These are phyloP conservation scores for Capronia americana DNA, from an alignment of 2,329 filamentous ascomycete genomes.

Conservation along the genomic window DNA sequence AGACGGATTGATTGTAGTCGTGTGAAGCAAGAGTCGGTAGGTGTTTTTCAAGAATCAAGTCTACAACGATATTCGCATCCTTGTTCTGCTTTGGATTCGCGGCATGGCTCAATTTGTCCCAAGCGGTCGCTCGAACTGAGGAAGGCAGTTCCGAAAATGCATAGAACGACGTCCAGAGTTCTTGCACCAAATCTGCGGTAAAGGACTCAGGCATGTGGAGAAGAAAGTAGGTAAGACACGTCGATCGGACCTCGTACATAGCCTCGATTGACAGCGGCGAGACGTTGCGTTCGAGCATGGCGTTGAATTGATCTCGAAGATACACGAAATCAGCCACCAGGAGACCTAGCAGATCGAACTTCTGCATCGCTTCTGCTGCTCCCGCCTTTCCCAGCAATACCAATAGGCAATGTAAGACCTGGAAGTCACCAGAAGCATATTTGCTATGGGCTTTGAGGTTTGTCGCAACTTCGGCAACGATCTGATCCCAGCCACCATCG, in stretches of 20 bases:
- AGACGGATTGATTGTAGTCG: slow-evolving; percentile 31
- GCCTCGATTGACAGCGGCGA: slow-evolving; percentile 24
- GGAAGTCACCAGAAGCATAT: slow-evolving; percentile 32
- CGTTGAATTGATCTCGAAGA: slow-evolving; percentile 22
- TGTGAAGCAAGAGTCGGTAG: slow-evolving; percentile 29
- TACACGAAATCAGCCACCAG: slow-evolving; percentile 32
- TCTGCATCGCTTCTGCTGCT: slow-evolving; percentile 12
- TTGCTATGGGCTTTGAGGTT: slow-evolving; percentile 28
- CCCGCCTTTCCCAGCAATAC: slow-evolving; percentile 16
- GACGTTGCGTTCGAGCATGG: slow-evolving; percentile 15
- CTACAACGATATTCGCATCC: slow-evolving; percentile 29
- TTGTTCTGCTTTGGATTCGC: slow-evolving; percentile 44
- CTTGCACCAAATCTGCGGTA: slow-evolving; percentile 64
- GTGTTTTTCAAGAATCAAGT: slow-evolving; percentile 34
- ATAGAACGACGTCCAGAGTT: slow-evolving; percentile 76
- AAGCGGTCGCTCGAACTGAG: slow-evolving; percentile 69
- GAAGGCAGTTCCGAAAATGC: slow-evolving; percentile 66
- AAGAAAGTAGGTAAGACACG: slow-evolving; percentile 30
- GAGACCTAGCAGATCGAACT: slow-evolving; percentile 26
- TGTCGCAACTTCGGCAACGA: slow-evolving; percentile 25
- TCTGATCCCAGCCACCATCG: slow-evolving; percentile 24
- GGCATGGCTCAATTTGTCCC: slow-evolving; percentile 67
- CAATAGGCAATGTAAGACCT: slow-evolving; percentile 25
- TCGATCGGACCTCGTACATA: slow-evolving; percentile 28
- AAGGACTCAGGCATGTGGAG: slow-evolving; percentile 67